Percentiles rank a stretch among this genome's conserved stretches.
These are phyloP conservation scores for Rhynchosporium agropyri DNA, from an alignment of 2,329 filamentous ascomycete species.

Conservation along the genomic window DNA sequence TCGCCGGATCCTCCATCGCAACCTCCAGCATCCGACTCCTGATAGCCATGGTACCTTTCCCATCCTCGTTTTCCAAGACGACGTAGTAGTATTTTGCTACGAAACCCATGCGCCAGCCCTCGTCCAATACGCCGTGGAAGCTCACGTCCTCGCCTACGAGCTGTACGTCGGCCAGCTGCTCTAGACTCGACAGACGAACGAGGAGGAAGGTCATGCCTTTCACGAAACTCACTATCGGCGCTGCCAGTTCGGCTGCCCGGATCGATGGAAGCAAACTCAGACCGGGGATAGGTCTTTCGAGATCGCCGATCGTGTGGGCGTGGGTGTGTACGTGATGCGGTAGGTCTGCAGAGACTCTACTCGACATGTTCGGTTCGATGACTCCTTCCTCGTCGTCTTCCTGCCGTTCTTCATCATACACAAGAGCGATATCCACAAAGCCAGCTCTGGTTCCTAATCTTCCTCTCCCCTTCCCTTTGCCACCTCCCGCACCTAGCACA, in stretches of 20 bases:
- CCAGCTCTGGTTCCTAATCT: constrained; percentile 53
- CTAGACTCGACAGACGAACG: constrained; percentile 62
- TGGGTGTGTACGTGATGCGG: constrained; percentile 70
- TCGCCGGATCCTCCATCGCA: constrained; percentile 60
- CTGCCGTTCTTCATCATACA: constrained; percentile 10
- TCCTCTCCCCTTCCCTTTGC: neutral
- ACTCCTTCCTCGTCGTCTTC: constrained; percentile 35
- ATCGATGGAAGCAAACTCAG: constrained; percentile 42
- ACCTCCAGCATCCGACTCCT: constrained; percentile 63
- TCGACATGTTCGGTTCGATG: constrained; percentile 4
- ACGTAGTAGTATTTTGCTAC: constrained; percentile 60
- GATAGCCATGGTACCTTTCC: constrained; percentile 42
- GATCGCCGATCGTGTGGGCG: constrained; percentile 43
- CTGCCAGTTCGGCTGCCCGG: constrained; percentile 46
- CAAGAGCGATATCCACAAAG: constrained; percentile 27
- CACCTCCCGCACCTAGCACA: constrained; percentile 1
- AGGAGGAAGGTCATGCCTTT: constrained; percentile 74
- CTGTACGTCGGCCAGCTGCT: constrained; percentile 53
- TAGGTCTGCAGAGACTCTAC: constrained; percentile 55
- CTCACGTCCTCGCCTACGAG: constrained; percentile 41
- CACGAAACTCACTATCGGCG: constrained; percentile 65
- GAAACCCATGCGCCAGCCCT: constrained; percentile 57
- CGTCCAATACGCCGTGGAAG: constrained; percentile 47
- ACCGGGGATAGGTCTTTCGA: constrained; percentile 23
- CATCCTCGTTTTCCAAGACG: constrained; percentile 46